Evolutionary conservation across 1,284 basidiomycete genomes (phyloP).

Genomic region (Pisolithus thermaeus): DNA sequence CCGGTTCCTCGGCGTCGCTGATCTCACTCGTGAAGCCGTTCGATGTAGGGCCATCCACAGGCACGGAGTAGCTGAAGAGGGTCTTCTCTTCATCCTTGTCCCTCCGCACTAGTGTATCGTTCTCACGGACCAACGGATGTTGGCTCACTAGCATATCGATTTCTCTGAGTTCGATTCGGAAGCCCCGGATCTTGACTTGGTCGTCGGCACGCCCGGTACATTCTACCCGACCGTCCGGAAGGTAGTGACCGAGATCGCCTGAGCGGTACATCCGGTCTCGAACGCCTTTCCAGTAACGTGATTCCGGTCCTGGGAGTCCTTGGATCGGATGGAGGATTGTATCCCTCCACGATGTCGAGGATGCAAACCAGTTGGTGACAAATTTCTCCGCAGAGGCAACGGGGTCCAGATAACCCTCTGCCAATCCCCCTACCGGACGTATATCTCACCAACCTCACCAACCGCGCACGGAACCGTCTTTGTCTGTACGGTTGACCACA

Average conservation of each 20-base stretch:
- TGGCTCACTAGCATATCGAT: slow-evolving; percentile 96
- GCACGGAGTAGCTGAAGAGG: slow-evolving; percentile 98
- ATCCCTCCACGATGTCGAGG: slow-evolving; percentile 53
- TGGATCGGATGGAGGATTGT: slow-evolving; percentile 59
- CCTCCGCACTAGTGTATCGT: slow-evolving; percentile 93
- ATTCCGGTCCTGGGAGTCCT: slow-evolving; percentile 61
- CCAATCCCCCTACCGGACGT: too few species aligned
- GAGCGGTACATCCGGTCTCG: slow-evolving; percentile 98
- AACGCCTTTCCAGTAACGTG: slow-evolving; percentile 91
- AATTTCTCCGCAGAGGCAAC: too few species aligned
- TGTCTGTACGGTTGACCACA: slow-evolving; percentile 93
- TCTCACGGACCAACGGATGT: slow-evolving; percentile 92
- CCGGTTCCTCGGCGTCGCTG: slow-evolving; percentile 61
- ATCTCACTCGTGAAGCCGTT: too few species aligned
- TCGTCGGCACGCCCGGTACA: slow-evolving; percentile 98
- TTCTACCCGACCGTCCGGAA: slow-evolving; percentile 91
- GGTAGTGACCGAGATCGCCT: slow-evolving; percentile 93
- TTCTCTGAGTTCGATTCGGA: slow-evolving; percentile 98
- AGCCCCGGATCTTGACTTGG: slow-evolving; percentile 99
- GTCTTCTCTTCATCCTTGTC: slow-evolving; percentile 99
- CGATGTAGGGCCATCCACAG: slow-evolving; percentile 63
- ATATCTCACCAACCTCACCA: too few species aligned
- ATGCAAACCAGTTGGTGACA: slow-evolving; percentile 88
- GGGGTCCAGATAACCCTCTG: too few species aligned
- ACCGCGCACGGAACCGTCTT: too few species aligned